Percentiles rank a stretch among this genome's conserved stretches.
phyloP scores from a whole-genome alignment of 768 basidiomycete species.

The Megacollybia marginata region DNA sequence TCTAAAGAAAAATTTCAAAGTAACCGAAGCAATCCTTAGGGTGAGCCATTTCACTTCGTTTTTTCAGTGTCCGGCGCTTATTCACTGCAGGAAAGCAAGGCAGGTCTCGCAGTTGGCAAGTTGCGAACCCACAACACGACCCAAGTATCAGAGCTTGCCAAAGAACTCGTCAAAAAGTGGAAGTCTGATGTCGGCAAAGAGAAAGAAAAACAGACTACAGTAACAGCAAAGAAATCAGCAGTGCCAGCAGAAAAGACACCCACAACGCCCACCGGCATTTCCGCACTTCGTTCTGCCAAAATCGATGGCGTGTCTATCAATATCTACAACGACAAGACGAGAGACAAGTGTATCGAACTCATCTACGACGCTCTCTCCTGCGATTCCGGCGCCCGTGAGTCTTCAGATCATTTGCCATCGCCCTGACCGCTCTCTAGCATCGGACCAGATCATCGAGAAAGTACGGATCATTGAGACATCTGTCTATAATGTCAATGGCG shows the following conservation, averaged over 20 bases:
- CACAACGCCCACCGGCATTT: slow-evolving; percentile 30
- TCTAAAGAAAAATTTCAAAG: slow-evolving; percentile 59
- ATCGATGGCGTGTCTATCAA: slow-evolving; percentile 58
- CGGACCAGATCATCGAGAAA: slow-evolving; percentile 57
- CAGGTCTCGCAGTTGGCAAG: slow-evolving; percentile 88
- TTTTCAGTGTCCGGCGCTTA: slow-evolving; percentile 1
- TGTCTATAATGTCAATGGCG: slow-evolving; percentile 40
- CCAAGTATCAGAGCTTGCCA: slow-evolving; percentile 74
- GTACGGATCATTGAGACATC: slow-evolving; percentile 68
- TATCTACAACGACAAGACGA: slow-evolving; percentile 59
- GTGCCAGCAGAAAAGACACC: slow-evolving; percentile 24
- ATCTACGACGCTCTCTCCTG: slow-evolving; percentile 86
- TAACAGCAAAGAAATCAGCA: slow-evolving; percentile 17
- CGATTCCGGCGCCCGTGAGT: slow-evolving; percentile 86
- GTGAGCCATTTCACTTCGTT: slow-evolving; percentile 38
- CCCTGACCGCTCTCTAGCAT: slow-evolving; percentile 33
- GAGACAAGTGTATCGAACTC: slow-evolving; percentile 85
- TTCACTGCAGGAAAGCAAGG: slow-evolving; percentile 73
- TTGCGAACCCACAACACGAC: slow-evolving; percentile 67
- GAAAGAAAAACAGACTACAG: slow-evolving; percentile 38
- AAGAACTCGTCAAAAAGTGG: slow-evolving; percentile 90
- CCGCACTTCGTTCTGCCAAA: slow-evolving; percentile 50
- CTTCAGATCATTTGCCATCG: neutral
- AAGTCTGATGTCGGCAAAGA: slow-evolving; percentile 79
- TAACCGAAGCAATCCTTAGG: slow-evolving; percentile 69